Base-by-base conservation (phyloP, 2,329 filamentous ascomycete genomes). In the Achaetomium macrosporum region DNA sequence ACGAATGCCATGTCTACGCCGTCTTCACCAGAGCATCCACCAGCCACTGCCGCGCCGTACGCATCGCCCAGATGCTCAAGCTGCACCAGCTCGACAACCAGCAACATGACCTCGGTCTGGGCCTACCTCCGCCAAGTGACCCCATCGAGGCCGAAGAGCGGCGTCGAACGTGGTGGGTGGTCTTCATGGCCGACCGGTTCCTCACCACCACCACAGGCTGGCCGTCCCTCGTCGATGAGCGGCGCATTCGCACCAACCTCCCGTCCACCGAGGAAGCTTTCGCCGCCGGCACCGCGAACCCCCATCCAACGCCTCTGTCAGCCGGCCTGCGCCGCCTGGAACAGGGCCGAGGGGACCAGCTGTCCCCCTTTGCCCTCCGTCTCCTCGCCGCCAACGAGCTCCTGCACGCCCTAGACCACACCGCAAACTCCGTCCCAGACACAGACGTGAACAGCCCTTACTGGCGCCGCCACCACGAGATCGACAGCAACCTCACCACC, bases 91-190 rank as follows among this genome's bases (percentile, higher is more conserved):
- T 86, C 50, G 84, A 87, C 63, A 78, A 79, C 5, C 61, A 66
- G 9, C 62, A 83, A 39, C 81, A 85, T 57, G 79, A 84, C 20
- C 85, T 85, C 62, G 81, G 84, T 62, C 81, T 79, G 51, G 15
- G 31, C 12, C 64, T 87, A n/a, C 73, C 79, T 13, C 80, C 81
- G 15, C 76, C 84, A 1, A 78, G 75, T 61, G 83, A 86, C 64
- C 85, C 81, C 81, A 82, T 77, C 1, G 84, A 88, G 62, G 73
- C 75, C 41, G 84, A 87, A 66, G 84, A 88, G 64, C 71, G 84
- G 54, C 73, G 84, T 57, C 73, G 84, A 58, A 84, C 82, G 0
- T 88, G 86, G 61, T 87, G 84, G 84, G 73, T 82, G 69, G 72
- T 76, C 13, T 87, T 84, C 59, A 80, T 77, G 55, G 68, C 79